These are phyloP conservation scores for Bryum argenteum DNA, from an alignment of 225 moss, liverwort and hornwort species.

Conservation along the genomic window DNA sequence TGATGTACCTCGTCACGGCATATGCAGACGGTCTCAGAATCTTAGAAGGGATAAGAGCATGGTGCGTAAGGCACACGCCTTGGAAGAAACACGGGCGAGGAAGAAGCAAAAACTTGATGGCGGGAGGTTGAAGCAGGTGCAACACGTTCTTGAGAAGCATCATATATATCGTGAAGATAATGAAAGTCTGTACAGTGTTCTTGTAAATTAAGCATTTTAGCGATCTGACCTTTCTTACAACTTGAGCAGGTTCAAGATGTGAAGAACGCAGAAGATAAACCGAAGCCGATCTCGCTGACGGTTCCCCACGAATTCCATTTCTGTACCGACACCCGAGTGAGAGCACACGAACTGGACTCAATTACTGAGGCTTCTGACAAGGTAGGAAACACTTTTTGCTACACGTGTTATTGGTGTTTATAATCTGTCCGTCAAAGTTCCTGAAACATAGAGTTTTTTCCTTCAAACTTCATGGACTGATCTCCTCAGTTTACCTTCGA, in stretches of 20 bases:
- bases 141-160: no score
- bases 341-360: conserved; percentile 45
- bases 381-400: conserved; percentile 11
- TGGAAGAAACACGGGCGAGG: conserved; percentile 62
- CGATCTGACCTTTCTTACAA: background rate
- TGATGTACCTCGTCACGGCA: background rate
- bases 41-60: conserved; percentile 30
- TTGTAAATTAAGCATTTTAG: no score
- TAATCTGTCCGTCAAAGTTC: background rate
- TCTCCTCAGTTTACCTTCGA: background rate
- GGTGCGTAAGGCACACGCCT: conserved; percentile 47
- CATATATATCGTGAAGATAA: no score
- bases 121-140: conserved; percentile 74
- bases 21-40: conserved; percentile 41
- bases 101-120: conserved; percentile 94
- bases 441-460: rapidly evolving
- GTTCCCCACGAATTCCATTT: conserved; percentile 80
- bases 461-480: background rate
- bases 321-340: conserved; percentile 70
- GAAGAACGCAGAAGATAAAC: conserved; percentile 49
- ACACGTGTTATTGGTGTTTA: no score
- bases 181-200: rapidly evolving
- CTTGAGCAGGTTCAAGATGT: conserved; percentile 40
- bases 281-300: conserved; percentile 45
- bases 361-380: conserved; percentile 28